Percentiles rank a stretch among this genome's conserved stretches.
Evolutionary conservation across 2,329 filamentous ascomycete species (phyloP).

Genomic region (Aspergillus oerlinghausenensis): DNA sequence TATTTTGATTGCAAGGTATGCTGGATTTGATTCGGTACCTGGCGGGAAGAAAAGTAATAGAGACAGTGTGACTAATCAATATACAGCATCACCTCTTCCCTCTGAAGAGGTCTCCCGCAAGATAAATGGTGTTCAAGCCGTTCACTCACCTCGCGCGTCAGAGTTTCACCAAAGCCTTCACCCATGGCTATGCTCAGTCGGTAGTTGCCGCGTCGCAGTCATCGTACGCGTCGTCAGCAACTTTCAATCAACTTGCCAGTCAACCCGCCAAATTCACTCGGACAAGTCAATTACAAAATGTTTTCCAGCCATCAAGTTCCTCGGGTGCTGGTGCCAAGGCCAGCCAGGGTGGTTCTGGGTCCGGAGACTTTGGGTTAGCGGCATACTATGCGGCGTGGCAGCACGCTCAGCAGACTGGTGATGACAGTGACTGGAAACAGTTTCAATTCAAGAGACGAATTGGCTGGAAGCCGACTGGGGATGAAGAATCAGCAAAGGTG

Average conservation of each 20-base stretch:
- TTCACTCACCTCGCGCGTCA: conserved; percentile 86
- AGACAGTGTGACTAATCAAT: conserved; percentile 11
- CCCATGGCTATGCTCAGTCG: conserved; percentile 96
- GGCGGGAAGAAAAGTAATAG: background rate
- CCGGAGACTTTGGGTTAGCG: conserved; percentile 65
- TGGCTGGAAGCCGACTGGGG: conserved; percentile 68
- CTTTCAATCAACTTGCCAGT: conserved; percentile 51
- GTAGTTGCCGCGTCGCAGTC: conserved; percentile 93
- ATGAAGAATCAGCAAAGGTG: conserved; percentile 33
- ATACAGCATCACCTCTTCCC: conserved; percentile 50
- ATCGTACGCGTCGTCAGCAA: conserved; percentile 65
- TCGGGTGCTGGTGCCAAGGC: conserved; percentile 49
- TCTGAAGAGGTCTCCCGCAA: conserved; percentile 61
- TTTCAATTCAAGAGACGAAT: conserved; percentile 85
- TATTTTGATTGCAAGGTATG: conserved; percentile 61
- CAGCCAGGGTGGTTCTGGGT: conserved; percentile 55
- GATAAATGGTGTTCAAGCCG: conserved; percentile 82
- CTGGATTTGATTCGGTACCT: background rate
- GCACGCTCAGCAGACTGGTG: conserved; percentile 63
- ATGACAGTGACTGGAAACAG: conserved; percentile 82
- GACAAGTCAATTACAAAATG: conserved; percentile 67
- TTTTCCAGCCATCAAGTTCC: conserved; percentile 61
- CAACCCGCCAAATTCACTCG: conserved; percentile 50
- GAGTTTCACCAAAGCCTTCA: conserved; percentile 94
- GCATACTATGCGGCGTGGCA: conserved; percentile 91